Percentiles rank a stretch among this genome's conserved stretches.
phyloP scores from a whole-genome alignment of 371 early-diverging fungal genomes.

The Syncephalastrum monosporum region DNA sequence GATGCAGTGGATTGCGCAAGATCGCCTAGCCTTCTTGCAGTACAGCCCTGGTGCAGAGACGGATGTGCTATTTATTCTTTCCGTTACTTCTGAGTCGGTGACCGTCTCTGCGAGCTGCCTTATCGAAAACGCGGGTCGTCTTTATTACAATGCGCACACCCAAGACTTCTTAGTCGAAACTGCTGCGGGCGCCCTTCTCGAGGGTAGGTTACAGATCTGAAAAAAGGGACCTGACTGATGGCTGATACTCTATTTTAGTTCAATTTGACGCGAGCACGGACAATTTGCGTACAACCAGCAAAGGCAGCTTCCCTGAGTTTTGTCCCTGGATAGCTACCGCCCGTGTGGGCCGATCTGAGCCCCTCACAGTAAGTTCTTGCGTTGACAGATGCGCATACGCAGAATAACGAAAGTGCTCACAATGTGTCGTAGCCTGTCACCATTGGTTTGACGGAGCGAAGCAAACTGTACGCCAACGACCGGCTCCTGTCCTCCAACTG shows the following conservation, averaged over 20 bases:
- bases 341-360: conserved; percentile 36
- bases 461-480: conserved; percentile 78
- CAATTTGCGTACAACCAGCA: too few relatives aligned
- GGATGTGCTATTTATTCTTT: conserved; percentile 24
- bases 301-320: conserved; percentile 47
- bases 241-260: conserved; percentile 7
- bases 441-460: conserved; percentile 77
- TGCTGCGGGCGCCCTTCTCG: conserved; percentile 41
- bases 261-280: background rate
- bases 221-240: background rate
- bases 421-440: conserved; percentile 32
- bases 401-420: background rate
- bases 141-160: conserved; percentile 26
- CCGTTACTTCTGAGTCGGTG: too few relatives aligned
- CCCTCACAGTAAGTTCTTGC: conserved; percentile 29
- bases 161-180: conserved; percentile 50
- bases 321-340: conserved; percentile 72
- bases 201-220: conserved; percentile 20
- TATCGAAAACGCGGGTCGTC: conserved; percentile 14
- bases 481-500: conserved; percentile 70
- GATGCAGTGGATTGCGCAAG: conserved; percentile 33
- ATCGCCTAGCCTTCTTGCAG: conserved; percentile 25
- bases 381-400: background rate
- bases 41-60: conserved; percentile 26
- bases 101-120: too few relatives aligned